phyloP scores from a whole-genome alignment of 1,284 basidiomycete species.

The Cronartium quercuum region DNA sequence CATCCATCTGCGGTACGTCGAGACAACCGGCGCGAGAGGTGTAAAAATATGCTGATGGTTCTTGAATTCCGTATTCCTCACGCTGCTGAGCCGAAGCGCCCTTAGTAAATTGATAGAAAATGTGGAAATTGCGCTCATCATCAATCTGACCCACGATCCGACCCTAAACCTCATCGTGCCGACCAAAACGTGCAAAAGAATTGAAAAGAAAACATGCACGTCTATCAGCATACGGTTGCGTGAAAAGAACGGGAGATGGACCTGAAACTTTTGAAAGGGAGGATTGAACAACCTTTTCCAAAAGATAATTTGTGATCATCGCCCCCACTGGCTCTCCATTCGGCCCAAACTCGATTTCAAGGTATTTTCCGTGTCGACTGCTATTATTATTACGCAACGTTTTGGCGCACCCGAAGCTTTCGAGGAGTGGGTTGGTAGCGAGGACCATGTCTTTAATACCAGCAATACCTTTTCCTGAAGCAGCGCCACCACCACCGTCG shows the following conservation, averaged over 20 bases:
- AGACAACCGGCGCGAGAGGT: conserved; percentile 87
- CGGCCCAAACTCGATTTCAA: conserved; percentile 97
- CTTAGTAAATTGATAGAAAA: conserved; percentile 99
- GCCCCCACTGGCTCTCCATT: conserved; percentile 92
- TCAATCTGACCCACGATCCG: conserved; percentile 95
- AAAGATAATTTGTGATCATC: conserved; percentile 95
- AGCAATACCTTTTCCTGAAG: conserved; percentile 60
- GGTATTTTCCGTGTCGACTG: conserved; percentile 97
- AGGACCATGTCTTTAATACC: conserved; percentile 99
- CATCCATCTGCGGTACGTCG: conserved; percentile 85
- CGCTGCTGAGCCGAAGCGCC: conserved; percentile 80
- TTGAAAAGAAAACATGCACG: no score
- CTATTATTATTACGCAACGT: conserved; percentile 98
- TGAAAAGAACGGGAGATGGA: conserved; percentile 1
- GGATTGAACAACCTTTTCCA: conserved; percentile 65
- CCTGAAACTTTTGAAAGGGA: not conserved
- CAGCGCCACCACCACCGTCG: conserved; percentile 63
- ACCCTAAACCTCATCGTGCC: no score
- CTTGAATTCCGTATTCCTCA: conserved; percentile 92
- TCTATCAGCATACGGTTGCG: no score
- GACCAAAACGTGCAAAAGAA: no score
- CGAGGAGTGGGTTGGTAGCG: conserved; percentile 92
- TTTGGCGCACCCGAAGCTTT: conserved; percentile 98
- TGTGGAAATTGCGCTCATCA: conserved; percentile 96
- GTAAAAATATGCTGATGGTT: conserved; percentile 90